phyloP scores from a whole-genome alignment of 176 grass and related monocot genomes.

The Coix lacrymajobi region DNA sequence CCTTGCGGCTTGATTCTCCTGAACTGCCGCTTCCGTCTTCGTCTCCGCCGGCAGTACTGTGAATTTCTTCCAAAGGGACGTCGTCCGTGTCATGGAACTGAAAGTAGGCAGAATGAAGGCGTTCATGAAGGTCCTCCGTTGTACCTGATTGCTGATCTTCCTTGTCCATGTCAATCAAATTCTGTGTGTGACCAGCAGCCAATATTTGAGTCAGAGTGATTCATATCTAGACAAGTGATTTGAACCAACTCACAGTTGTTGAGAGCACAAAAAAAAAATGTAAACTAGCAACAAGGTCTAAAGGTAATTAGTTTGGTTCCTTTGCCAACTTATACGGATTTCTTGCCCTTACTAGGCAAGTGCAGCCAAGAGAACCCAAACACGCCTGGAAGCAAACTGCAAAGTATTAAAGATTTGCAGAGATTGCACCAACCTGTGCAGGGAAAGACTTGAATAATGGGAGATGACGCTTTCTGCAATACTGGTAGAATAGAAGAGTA shows the following conservation, averaged over 20 bases:
- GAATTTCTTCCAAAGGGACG: constrained; percentile 24
- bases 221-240: background rate
- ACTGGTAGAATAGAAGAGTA: constrained; percentile 88
- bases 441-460: constrained; percentile 74
- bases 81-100: constrained; percentile 40
- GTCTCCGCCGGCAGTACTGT: background rate
- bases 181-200: constrained; percentile 26
- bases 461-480: constrained; percentile 68
- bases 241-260: background rate
- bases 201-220: background rate
- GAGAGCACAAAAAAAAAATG: background rate
- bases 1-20: constrained; percentile 30
- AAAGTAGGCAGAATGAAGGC: constrained; percentile 47
- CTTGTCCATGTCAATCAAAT: constrained; percentile 80
- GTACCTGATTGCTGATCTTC: constrained; percentile 58
- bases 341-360: background rate
- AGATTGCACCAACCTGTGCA: constrained; percentile 57
- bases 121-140: constrained; percentile 49
- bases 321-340: background rate
- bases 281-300: background rate
- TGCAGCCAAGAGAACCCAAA: background rate
- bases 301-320: background rate
- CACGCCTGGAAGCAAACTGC: background rate
- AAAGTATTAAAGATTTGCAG: background rate
- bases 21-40: constrained; percentile 18